phyloP scores from a whole-genome alignment of 225 moss, liverwort and hornwort genomes.

The Rhytidiadelphus loreus region DNA sequence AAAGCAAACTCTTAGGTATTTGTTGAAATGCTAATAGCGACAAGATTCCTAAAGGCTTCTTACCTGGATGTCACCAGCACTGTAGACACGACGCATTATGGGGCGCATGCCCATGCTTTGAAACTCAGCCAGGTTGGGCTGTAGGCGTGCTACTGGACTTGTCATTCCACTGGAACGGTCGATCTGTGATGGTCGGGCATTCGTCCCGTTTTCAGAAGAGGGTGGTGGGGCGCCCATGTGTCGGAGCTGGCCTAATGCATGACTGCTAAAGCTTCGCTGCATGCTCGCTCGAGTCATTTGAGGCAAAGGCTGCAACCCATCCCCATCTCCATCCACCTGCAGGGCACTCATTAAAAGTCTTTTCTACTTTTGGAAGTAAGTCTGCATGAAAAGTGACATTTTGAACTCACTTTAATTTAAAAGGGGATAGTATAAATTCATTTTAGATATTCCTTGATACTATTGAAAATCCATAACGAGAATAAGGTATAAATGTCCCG shows the following conservation, averaged over 20 bases:
- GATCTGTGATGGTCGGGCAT: conserved; percentile 5
- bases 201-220: conserved; percentile 5
- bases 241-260: conserved; percentile 38
- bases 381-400: background rate
- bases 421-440: background rate
- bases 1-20: background rate
- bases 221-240: conserved; percentile 3
- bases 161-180: conserved; percentile 15
- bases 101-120: conserved; percentile 40
- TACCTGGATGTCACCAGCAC: conserved; percentile 60
- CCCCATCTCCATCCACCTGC: conserved; percentile 52
- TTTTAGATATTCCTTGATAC: background rate
- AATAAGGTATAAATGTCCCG: background rate
- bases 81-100: conserved; percentile 52
- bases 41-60: background rate
- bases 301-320: conserved; percentile 42
- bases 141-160: conserved; percentile 28
- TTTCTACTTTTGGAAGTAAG: background rate
- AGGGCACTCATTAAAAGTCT: background rate
- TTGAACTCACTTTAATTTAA: background rate
- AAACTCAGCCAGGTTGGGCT: conserved; percentile 32
- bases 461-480: background rate
- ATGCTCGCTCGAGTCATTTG: conserved; percentile 42
- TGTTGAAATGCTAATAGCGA: background rate
- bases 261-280: conserved; percentile 49